Evolutionary conservation across 1,139 yeast genomes (phyloP).

Genomic region (Hansenula lynferdii): DNA sequence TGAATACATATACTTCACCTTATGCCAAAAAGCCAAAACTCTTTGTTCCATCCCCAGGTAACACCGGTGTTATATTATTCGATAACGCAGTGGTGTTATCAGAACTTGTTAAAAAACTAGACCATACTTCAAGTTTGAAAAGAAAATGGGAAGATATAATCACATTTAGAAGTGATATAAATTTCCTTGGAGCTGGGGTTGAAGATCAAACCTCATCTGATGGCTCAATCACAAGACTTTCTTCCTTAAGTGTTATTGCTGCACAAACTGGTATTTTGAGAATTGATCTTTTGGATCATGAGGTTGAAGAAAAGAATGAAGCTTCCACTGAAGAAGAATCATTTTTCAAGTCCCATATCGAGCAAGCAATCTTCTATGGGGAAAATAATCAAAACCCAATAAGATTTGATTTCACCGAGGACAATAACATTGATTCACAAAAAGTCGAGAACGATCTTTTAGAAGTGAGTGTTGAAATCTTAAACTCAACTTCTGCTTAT

Average conservation of each 20-base stretch:
- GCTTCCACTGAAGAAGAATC: constrained; percentile 22
- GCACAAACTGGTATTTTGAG: constrained; percentile 59
- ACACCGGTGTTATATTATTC: constrained; percentile 60
- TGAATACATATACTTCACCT: constrained; percentile 36
- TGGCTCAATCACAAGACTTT: constrained; percentile 23
- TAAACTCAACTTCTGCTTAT: constrained; percentile 41
- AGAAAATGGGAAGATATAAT: constrained; percentile 80
- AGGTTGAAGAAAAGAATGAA: constrained; percentile 11
- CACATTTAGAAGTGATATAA: constrained; percentile 46
- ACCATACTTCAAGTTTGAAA: constrained; percentile 33
- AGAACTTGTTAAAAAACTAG: constrained; percentile 50
- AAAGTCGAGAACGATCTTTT: constrained; percentile 45
- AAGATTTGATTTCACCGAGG: constrained; percentile 48
- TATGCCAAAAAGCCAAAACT: constrained; percentile 39
- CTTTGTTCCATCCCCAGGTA: constrained; percentile 54
- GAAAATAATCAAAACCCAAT: constrained; percentile 38
- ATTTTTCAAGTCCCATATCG: constrained; percentile 64
- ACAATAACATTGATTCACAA: constrained; percentile 28
- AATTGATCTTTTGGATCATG: constrained; percentile 36
- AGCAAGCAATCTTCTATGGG: constrained; percentile 67
- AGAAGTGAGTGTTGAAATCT: constrained; percentile 48
- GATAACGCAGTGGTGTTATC: constrained; percentile 60
- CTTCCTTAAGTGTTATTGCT: constrained; percentile 53
- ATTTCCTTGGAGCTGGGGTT: constrained; percentile 57
- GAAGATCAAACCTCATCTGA: constrained; percentile 30